Base-by-base conservation (phyloP, 164 flowering plant genomes). In the Magnolia sinica region DNA sequence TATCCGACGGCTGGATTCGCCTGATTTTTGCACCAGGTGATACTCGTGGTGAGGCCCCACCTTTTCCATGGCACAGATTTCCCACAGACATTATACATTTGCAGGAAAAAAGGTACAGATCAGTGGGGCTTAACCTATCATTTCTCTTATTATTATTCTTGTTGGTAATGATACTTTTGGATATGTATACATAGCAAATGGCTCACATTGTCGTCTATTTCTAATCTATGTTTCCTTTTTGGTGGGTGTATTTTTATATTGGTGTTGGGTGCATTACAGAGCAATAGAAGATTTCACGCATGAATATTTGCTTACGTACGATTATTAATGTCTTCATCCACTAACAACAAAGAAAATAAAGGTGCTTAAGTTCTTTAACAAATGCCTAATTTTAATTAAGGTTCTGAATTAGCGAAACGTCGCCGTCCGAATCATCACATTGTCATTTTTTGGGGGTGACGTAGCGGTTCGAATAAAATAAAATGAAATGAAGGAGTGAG, bases 341-440 rank as follows among this genome's bases (percentile, higher is more conserved):
- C 90, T 87, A 76, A 70, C 79, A 61, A 76, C 73, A 71, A 77
- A 78, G 81, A 83, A 77, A 59, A 76, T 74, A 74, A 83, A 85
- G 81, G 65, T 83, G 77, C 74, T 78, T 9, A 70, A 49, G 64
- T 78, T 73, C 31, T 78, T 71, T 73, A 73, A 78, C 51, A 24
- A 72, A 16, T 59, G 68, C 72, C 27, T 63, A 7, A 37, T 55
- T 78, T 63, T 67, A 55, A 55, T 73, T 73, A 73, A 67, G 45
- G 18, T 50, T 70, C 20, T 70, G 13, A 65, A 29, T 76, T 49
- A 23, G 61, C 19, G 7, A 19, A 68, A 55, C 22, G 52, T 61
- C 69, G 29, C 45, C 37, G 37, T 77, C 69, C 18, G 58, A 63
- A 9, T 51, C 49, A 23, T 66, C 50, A 29, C 67, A 2, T 50